Conservation (phyloP, 2,329 filamentous ascomycete species). For the Apiospora sp. region DNA sequence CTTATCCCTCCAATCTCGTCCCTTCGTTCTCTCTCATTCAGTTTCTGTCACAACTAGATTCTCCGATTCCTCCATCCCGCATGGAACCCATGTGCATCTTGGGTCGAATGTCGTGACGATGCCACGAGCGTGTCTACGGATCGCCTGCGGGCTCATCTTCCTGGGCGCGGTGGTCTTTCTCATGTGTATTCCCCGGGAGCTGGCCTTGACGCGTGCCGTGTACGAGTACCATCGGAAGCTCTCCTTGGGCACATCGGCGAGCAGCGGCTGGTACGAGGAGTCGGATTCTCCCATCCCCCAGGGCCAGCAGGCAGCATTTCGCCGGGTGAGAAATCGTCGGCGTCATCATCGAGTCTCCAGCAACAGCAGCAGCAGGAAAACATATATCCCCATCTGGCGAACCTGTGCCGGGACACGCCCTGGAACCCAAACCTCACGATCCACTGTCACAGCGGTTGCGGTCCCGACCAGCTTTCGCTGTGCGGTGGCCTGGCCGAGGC, state of each 20-base stretch:
- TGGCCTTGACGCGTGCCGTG: neutral
- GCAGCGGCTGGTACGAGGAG: neutral
- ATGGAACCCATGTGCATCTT: neutral
- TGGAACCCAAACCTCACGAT: conserved; percentile 26
- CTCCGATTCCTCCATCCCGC: neutral
- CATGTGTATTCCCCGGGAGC: neutral
- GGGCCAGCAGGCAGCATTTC: neutral
- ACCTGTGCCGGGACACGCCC: conserved; percentile 31
- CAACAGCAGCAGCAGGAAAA: neutral
- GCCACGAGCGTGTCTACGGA: neutral
- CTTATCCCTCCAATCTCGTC: neutral
- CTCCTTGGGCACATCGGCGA: neutral
- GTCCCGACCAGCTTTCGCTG: conserved; percentile 21
- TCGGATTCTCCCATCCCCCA: neutral
- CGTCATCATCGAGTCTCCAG: neutral
- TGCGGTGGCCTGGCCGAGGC: conserved; percentile 29
- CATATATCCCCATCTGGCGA: neutral
- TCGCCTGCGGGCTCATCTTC: neutral
- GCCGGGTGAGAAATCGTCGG: neutral
- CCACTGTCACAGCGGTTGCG: conserved; percentile 27
- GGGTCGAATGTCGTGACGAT: neutral
- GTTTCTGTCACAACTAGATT: neutral
- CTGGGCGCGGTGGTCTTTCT: neutral
- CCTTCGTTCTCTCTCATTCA: neutral
- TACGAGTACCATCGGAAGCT: neutral